Evolutionary conservation across 2,329 filamentous ascomycete species (phyloP), one percentile per base, ranked within the genome.

Genomic region (Paraphoma chrysanthemicola): DNA sequence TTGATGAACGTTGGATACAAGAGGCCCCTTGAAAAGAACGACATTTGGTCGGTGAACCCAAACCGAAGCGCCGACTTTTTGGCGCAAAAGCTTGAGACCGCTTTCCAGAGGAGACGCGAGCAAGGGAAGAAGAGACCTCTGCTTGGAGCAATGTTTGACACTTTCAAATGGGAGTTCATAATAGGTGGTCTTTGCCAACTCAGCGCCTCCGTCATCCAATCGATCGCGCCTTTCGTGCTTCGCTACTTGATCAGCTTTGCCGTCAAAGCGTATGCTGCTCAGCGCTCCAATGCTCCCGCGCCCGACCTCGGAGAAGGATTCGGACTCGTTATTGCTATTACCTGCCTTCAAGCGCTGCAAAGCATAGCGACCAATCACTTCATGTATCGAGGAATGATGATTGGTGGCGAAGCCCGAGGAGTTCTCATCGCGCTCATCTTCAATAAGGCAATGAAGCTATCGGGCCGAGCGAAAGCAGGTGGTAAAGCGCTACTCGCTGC

Each of bases 1-100:
- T 73, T 98, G 53, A 98, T 98, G 93, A 62, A 60, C 6, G 86
- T 88, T 39, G 95, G 95, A 36, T 98, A 97, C 77, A 88, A 92
- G 71, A 88, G 95, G 12, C 87, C 88, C 2, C 83, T 99, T 2
- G 90, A 97, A 69, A 79, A 88, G 53, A 91, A 90, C 64, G 95
- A 99, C 74, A 87, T 99, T 54, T 98, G 93, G 90, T 80, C 83
- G 1, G 90, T 98, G 65, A 97, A 97, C 62, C 93, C 93, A 0
- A 80, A 90, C 57, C 85, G 95, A 57, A 85, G 87, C 14, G 88
- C 92, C 44, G 87, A 91, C 60, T 80, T 87, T 10, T 81, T 97
- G 75, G 88, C 90, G 7, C 76, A 79, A 7, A 89, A 83, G 63
- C 79, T 96, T 44, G 84, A 88, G 57, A 82, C 80, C 6, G 86